Conservation (phyloP, 257 asterid genomes). For the Salvia miltiorrhiza region DNA sequence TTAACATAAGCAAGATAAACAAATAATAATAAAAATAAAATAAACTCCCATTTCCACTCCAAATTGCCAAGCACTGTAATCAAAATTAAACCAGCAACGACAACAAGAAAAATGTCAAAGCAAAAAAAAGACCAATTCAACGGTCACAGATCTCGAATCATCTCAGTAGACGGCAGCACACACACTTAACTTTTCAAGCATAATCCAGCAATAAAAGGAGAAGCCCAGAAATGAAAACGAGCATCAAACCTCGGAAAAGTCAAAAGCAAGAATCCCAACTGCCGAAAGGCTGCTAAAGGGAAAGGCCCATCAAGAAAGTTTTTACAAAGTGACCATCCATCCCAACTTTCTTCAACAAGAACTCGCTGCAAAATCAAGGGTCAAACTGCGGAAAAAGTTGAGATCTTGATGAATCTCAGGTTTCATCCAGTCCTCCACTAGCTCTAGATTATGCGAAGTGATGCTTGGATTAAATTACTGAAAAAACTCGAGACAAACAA, state of each 20-base stretch:
- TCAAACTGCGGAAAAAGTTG: constrained; percentile 27
- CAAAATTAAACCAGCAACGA: not conserved
- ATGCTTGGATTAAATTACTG: constrained; percentile 21
- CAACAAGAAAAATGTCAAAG: not conserved
- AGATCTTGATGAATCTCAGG: constrained; percentile 42
- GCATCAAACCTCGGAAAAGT: constrained; percentile 26
- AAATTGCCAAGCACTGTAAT: constrained; percentile 12
- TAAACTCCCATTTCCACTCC: constrained; percentile 12
- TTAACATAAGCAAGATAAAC: constrained; percentile 14
- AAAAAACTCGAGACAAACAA: constrained; percentile 14
- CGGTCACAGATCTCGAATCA: constrained; percentile 26
- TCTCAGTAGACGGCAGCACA: not conserved
- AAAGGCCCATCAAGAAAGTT: constrained; percentile 21
- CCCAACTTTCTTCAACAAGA: constrained; percentile 5
- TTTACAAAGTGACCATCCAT: not conserved
- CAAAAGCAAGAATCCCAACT: constrained; percentile 20
- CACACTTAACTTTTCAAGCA: not conserved
- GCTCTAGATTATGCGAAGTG: constrained; percentile 24
- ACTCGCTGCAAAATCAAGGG: constrained; percentile 20
- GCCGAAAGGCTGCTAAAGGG: constrained; percentile 15
- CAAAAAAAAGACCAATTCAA: not conserved
- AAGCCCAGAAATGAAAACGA: not conserved
- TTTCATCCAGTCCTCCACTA: constrained; percentile 3
- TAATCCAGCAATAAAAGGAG: constrained; percentile 12
- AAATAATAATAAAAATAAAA: too few relatives aligned